Evolutionary conservation across 2,329 filamentous ascomycete genomes (phyloP), one percentile per base, ranked within the genome.

Genomic region (Lasiodiplodia hormozganensis): DNA sequence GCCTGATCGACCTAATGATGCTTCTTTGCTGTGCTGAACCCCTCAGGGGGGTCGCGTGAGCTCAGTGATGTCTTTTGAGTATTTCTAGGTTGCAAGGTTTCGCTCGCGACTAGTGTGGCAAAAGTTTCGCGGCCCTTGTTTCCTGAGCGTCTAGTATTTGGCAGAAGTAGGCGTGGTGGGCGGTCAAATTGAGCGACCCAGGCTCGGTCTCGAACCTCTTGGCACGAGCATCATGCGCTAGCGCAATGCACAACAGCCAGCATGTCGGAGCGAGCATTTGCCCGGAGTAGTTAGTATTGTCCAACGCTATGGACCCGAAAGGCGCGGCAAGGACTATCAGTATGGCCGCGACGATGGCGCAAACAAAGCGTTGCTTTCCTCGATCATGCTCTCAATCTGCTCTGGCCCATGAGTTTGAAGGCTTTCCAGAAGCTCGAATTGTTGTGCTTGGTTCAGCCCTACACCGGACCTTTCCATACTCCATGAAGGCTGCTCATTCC

Each of bases 371-470:
- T 65, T 78, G 68, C 78, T 80, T 43, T 80, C 78, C 67, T 80
- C 73, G 31, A 81, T 80, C 78, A 81, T 81, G 53, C 75, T 74
- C 68, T 81, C 77, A 21, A 81, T 78, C 69, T 79, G 78, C 65
- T 76, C 74, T 1, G 76, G 77, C 25, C 80, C 79, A 62, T 79
- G 79, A 53, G 76, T 91, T 78, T 96, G 92, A 40, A 97, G 85
- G 60, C 89, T 89, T 67, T 90, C 88, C 91, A 96, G 93, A 47
- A 97, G 83, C 81, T 97, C 92, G 71, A 90, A 81, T 79, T 96
- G 93, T 79, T 96, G 92, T 74, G 93, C 88, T 71, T 94, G 90
- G 69, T 89, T 94, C 38, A 96, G 82, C 69, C 85, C 85, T 28
- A 74, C 74, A 4, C 74, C 74, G 60, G 77, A 70, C 8, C 62